A percentile compares a stretch with the other conserved stretches of the same genome.
Evolutionary conservation across 768 basidiomycete genomes (phyloP).

Genomic region (Myochromella boudieri): DNA sequence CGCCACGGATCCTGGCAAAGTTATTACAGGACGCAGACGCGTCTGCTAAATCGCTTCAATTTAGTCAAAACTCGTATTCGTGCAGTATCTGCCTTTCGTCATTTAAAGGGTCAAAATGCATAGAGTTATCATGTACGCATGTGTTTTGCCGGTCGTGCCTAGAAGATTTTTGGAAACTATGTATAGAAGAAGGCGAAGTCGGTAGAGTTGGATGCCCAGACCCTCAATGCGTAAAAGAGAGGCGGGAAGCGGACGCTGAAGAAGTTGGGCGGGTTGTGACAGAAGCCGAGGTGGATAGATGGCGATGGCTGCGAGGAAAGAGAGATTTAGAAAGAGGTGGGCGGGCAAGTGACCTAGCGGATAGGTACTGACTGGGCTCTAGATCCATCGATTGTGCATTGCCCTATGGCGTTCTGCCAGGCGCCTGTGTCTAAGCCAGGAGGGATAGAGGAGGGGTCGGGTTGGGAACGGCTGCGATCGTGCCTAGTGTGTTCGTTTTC

Average conservation of each 20-base stretch:
- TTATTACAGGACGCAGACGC: conserved; percentile 50
- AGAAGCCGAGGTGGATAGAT: conserved; percentile 63
- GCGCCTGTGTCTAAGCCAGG: conserved; percentile 66
- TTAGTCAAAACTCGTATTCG: conserved; percentile 62
- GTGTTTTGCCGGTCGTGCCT: conserved; percentile 85
- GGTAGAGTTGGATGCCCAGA: conserved; percentile 80
- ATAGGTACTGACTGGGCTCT: not conserved
- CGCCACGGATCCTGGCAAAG: conserved; percentile 51
- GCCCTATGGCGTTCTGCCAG: conserved; percentile 81
- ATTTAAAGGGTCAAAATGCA: conserved; percentile 73
- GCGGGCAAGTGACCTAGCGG: conserved; percentile 10
- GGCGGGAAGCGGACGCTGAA: conserved; percentile 61
- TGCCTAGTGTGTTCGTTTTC: conserved; percentile 73
- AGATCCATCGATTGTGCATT: conserved; percentile 82
- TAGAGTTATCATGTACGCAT: conserved; percentile 70
- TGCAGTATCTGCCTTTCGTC: conserved; percentile 79
- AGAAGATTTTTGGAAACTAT: conserved; percentile 78
- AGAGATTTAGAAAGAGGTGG: conserved; percentile 69
- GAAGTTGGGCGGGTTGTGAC: conserved; percentile 74
- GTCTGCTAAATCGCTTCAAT: conserved; percentile 46
- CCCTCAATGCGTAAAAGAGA: conserved; percentile 69
- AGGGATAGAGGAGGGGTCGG: conserved; percentile 51
- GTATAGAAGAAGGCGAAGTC: conserved; percentile 78
- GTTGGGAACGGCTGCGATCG: conserved; percentile 71
- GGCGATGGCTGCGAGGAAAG: conserved; percentile 79